phyloP scores from a whole-genome alignment of 306 rosid genomes.

The Dalbergia oliveri region DNA sequence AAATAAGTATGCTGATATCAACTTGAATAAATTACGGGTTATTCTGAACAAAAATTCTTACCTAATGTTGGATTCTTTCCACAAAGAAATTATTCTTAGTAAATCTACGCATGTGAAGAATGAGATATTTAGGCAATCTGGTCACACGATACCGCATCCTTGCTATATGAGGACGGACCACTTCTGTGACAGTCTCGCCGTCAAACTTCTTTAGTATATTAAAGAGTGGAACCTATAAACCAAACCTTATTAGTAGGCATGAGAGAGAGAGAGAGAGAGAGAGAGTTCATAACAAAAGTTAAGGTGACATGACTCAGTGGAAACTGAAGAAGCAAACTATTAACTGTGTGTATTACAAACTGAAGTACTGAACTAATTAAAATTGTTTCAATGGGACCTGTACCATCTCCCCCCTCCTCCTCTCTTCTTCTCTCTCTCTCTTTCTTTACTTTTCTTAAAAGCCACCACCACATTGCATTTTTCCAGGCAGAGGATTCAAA shows the following conservation, averaged over 20 bases:
- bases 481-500: no score
- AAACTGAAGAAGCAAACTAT: slow-evolving; percentile 11
- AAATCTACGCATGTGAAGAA: slow-evolving; percentile 94
- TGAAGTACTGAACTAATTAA: neutral
- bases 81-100: slow-evolving; percentile 96
- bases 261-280: neutral
- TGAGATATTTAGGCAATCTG: slow-evolving; percentile 81
- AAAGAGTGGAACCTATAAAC: slow-evolving; percentile 87
- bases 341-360: neutral
- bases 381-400: neutral
- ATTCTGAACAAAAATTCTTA: slow-evolving; percentile 42
- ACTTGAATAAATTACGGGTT: slow-evolving; percentile 17
- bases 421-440: no score
- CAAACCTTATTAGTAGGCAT: slow-evolving; percentile 42
- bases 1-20: slow-evolving; percentile 27
- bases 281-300: slow-evolving; percentile 2
- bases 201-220: slow-evolving; percentile 96
- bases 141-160: slow-evolving; percentile 94
- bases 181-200: slow-evolving; percentile 91
- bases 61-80: slow-evolving; percentile 97
- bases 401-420: neutral
- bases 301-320: slow-evolving; percentile 17
- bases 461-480: no score
- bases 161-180: slow-evolving; percentile 90
- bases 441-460: neutral